Conservation (phyloP, 257 asterid species). For the Fraxinus pennsylvanica region DNA sequence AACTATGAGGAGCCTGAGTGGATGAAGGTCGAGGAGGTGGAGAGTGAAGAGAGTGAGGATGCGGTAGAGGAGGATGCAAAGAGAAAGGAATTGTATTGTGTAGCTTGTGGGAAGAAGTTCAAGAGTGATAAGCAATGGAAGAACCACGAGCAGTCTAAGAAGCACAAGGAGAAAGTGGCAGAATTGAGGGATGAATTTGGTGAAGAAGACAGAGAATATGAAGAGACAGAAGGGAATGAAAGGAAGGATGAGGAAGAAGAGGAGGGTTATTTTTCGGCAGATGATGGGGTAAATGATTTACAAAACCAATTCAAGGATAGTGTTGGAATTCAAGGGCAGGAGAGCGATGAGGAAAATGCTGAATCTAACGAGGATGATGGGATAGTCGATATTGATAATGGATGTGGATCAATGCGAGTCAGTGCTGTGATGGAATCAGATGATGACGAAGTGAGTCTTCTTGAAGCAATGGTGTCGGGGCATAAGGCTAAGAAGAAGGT, state of each 20-base stretch:
- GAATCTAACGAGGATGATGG: constrained; percentile 38
- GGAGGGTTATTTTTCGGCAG: constrained; percentile 54
- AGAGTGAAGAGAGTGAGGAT: constrained; percentile 58
- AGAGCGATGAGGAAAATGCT: constrained; percentile 38
- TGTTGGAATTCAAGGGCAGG: constrained; percentile 44
- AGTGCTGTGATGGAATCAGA: constrained; percentile 37
- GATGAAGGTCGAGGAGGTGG: constrained; percentile 73
- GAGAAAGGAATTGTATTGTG: constrained; percentile 74
- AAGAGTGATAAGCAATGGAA: constrained; percentile 97
- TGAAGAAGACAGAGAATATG: constrained; percentile 65
- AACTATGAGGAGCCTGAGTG: constrained; percentile 83
- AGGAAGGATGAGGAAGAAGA: constrained; percentile 37
- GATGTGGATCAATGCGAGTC: constrained; percentile 28
- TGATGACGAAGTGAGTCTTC: constrained; percentile 66
- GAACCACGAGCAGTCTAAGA: constrained; percentile 94
- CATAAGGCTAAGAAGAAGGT: constrained; percentile 46
- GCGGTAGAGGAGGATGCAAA: constrained; percentile 46
- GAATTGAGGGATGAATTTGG: constrained; percentile 72
- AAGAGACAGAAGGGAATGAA: constrained; percentile 36
- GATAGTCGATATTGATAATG: constrained; percentile 29
- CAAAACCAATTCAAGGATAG: constrained; percentile 45
- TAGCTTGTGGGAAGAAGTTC: constrained; percentile 88
- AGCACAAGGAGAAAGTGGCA: constrained; percentile 92
- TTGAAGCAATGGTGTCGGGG: constrained; percentile 83
- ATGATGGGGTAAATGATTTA: constrained; percentile 53